Evolutionary conservation across 306 rosid species (phyloP).

Genomic region (Dalbergia cultrata): DNA sequence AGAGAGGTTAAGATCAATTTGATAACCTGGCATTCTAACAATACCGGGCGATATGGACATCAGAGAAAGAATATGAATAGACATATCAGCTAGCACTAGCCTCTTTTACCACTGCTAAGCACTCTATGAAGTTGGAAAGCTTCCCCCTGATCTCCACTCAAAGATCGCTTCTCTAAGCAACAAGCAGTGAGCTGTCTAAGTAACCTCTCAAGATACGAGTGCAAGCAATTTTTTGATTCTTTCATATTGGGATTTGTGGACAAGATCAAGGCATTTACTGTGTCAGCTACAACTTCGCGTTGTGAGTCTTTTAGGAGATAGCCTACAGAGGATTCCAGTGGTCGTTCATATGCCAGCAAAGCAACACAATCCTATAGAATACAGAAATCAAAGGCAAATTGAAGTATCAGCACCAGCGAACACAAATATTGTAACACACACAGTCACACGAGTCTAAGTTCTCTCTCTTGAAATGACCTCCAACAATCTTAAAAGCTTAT

Average conservation of each 20-base stretch:
- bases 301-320: slow-evolving; percentile 85
- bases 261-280: slow-evolving; percentile 87
- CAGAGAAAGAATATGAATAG: slow-evolving; percentile 32
- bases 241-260: slow-evolving; percentile 83
- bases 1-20: slow-evolving; percentile 35
- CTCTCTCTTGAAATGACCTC: neutral
- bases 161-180: slow-evolving; percentile 78
- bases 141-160: slow-evolving; percentile 92
- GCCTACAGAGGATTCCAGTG: slow-evolving; percentile 83
- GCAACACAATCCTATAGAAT: slow-evolving; percentile 85
- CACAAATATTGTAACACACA: neutral
- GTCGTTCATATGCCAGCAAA: slow-evolving; percentile 88
- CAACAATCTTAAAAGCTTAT: slow-evolving; percentile 18
- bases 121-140: slow-evolving; percentile 82
- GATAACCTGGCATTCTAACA: slow-evolving; percentile 45
- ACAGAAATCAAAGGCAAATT: slow-evolving; percentile 35
- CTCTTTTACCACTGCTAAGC: slow-evolving; percentile 64
- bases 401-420: neutral
- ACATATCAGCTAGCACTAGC: slow-evolving; percentile 55
- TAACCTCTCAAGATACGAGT: slow-evolving; percentile 80
- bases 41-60: slow-evolving; percentile 41
- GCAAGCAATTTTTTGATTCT: slow-evolving; percentile 69
- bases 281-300: slow-evolving; percentile 95
- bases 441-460: neutral
- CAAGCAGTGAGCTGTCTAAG: slow-evolving; percentile 93